Conservation (phyloP, 2,329 filamentous ascomycete genomes). For the Aspergillus awamori region DNA sequence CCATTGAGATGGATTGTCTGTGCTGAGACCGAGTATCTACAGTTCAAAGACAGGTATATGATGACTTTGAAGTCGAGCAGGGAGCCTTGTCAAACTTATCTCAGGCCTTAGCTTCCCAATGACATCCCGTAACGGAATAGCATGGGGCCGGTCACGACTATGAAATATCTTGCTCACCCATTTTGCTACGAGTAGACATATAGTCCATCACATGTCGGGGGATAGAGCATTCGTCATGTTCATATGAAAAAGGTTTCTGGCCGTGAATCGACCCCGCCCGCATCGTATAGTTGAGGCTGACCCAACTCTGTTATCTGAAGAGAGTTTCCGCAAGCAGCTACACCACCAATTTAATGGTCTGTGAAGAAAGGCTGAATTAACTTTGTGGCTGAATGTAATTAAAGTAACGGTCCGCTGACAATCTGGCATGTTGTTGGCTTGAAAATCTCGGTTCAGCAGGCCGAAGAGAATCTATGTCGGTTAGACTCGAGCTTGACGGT, state of each 20-base stretch:
- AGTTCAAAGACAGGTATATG: too few species aligned
- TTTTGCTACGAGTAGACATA: background rate
- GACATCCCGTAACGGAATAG: background rate
- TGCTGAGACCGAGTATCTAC: background rate
- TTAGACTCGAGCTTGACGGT: background rate
- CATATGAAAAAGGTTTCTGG: background rate
- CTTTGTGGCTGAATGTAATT: background rate
- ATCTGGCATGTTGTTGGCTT: background rate
- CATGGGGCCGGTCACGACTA: background rate
- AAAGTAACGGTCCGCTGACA: background rate
- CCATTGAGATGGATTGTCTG: background rate
- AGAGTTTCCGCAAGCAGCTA: background rate
- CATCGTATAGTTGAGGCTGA: background rate
- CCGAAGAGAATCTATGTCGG: background rate
- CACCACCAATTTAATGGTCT: background rate
- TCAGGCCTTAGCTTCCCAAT: background rate
- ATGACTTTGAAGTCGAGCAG: background rate
- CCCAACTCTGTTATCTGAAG: background rate
- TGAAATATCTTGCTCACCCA: background rate
- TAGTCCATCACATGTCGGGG: background rate
- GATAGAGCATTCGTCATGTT: background rate
- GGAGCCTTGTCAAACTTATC: background rate
- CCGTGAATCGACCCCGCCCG: background rate
- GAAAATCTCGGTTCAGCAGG: background rate
- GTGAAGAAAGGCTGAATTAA: background rate